phyloP scores from a whole-genome alignment of 768 basidiomycete genomes.

The Lentinula sp. region DNA sequence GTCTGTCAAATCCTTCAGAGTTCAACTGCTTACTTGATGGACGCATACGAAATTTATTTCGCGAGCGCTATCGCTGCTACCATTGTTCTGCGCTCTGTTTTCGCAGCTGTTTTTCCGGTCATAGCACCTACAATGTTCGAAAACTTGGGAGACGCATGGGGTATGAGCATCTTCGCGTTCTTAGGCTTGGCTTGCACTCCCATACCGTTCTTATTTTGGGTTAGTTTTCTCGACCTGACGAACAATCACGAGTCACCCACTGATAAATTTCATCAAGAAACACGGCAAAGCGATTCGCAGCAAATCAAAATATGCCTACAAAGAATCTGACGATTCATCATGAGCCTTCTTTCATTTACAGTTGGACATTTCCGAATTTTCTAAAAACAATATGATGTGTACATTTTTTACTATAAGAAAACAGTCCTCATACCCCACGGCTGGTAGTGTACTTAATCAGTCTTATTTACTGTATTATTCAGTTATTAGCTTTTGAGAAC shows the following conservation, averaged over 20 bases:
- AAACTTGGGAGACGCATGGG: conserved; percentile 48
- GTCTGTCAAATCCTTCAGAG: conserved; percentile 48
- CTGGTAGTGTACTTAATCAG: too few relatives aligned
- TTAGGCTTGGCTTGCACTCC: conserved; percentile 46
- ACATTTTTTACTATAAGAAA: background rate
- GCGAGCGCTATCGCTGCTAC: conserved; percentile 67
- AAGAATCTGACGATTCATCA: conserved; percentile 18
- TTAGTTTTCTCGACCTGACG: conserved; percentile 20
- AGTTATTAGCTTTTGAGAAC: too few relatives aligned
- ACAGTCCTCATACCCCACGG: too few relatives aligned
- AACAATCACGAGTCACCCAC: too few relatives aligned
- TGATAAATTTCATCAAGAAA: conserved; percentile 25
- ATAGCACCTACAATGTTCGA: conserved; percentile 48
- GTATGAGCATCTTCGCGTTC: conserved; percentile 48
- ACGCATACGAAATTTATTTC: conserved; percentile 59
- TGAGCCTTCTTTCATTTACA: background rate
- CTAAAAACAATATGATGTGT: background rate
- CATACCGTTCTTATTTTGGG: conserved; percentile 51
- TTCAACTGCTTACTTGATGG: conserved; percentile 68
- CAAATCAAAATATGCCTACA: conserved; percentile 32
- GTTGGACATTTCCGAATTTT: background rate
- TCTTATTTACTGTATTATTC: too few relatives aligned
- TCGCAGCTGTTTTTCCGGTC: conserved; percentile 59
- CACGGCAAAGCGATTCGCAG: conserved; percentile 41
- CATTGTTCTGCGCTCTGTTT: conserved; percentile 57